Conservation (phyloP, 2,329 filamentous ascomycete genomes). For the Ascocoryne sarcoides region DNA sequence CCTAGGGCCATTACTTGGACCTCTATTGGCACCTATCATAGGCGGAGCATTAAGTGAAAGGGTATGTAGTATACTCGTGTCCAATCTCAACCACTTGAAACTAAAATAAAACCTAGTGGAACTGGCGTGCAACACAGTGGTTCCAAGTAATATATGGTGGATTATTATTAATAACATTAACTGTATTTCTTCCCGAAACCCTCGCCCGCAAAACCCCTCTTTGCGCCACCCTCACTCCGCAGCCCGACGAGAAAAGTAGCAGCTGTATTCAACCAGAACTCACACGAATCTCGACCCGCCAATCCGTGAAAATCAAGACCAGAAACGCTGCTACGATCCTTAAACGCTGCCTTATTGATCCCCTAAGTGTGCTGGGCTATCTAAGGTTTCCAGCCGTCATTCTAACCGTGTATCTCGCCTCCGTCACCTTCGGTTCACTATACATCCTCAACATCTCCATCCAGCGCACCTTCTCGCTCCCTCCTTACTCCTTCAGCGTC, state of each 20-base stretch:
- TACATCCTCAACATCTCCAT: slow-evolving; percentile 73
- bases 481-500: slow-evolving; percentile 60
- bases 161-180: slow-evolving; percentile 43
- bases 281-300: slow-evolving; percentile 49
- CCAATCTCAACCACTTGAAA: too few relatives aligned
- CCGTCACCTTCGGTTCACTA: slow-evolving; percentile 65
- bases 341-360: slow-evolving; percentile 60
- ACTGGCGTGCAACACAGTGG: slow-evolving; percentile 73
- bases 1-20: slow-evolving; percentile 67
- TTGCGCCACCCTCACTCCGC: not conserved
- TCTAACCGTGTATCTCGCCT: slow-evolving; percentile 64
- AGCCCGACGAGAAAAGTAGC: slow-evolving; percentile 7
- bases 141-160: slow-evolving; percentile 65
- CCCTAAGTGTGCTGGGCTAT: slow-evolving; percentile 60
- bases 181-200: slow-evolving; percentile 59
- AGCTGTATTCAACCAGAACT: slow-evolving; percentile 19
- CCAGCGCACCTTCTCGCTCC: slow-evolving; percentile 55
- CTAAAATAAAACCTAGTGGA: too few relatives aligned
- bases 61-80: too few relatives aligned
- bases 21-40: slow-evolving; percentile 66
- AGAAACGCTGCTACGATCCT: slow-evolving; percentile 43
- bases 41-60: slow-evolving; percentile 63
- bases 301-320: slow-evolving; percentile 50
- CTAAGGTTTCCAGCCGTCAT: slow-evolving; percentile 67
- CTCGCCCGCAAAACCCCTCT: slow-evolving; percentile 30